phyloP scores from a whole-genome alignment of 2,329 filamentous ascomycete species.

The Penicillium sp. region DNA sequence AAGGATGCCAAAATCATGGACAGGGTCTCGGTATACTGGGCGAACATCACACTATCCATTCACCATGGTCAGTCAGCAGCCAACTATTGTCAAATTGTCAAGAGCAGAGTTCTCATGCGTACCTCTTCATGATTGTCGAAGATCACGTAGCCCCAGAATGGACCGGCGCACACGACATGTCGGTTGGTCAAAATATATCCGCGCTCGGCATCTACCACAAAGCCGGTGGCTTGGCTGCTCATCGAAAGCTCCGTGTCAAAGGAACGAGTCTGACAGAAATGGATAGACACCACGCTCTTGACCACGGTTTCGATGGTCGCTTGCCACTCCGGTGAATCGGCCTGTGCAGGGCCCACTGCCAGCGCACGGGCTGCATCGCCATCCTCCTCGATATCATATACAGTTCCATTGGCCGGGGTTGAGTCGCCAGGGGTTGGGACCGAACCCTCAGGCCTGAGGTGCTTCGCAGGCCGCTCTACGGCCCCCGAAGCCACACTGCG shows the following conservation, averaged over 20 bases:
- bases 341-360: constrained; percentile 45
- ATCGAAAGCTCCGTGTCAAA: constrained; percentile 96
- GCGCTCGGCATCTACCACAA: constrained; percentile 89
- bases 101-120: constrained; percentile 16
- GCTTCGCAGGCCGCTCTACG: constrained; percentile 51
- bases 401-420: constrained; percentile 41
- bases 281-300: constrained; percentile 93
- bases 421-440: constrained; percentile 38
- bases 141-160: constrained; percentile 96
- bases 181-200: constrained; percentile 85
- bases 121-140: constrained; percentile 95
- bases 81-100: not conserved
- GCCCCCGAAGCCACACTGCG: constrained; percentile 47
- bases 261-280: constrained; percentile 95
- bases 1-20: constrained; percentile 96
- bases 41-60: constrained; percentile 73
- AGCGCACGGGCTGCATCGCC: constrained; percentile 44
- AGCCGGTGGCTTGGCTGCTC: constrained; percentile 92
- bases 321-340: constrained; percentile 84
- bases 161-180: constrained; percentile 90
- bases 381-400: constrained; percentile 43
- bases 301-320: constrained; percentile 91
- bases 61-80: not conserved
- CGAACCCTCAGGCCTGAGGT: constrained; percentile 47
- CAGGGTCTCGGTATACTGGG: constrained; percentile 94